These are phyloP conservation scores for Naganishia randhawae DNA, from an alignment of 768 basidiomycete genomes.

Conservation along the genomic window DNA sequence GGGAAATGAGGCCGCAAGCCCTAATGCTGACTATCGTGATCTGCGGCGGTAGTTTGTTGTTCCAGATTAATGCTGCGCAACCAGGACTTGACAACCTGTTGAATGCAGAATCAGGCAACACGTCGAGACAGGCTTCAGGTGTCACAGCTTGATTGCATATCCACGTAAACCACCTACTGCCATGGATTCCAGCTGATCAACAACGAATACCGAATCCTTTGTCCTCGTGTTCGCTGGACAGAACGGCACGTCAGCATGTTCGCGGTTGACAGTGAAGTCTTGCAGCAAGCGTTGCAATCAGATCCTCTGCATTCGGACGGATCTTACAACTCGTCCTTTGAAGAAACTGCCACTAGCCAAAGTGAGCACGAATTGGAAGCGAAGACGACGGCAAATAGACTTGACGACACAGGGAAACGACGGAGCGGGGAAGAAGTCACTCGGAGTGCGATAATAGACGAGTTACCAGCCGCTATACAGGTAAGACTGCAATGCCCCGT, in stretches of 20 bases:
- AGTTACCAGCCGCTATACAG: slow-evolving; percentile 1
- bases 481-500: not conserved
- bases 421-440: not conserved
- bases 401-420: not conserved
- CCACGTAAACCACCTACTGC: not conserved
- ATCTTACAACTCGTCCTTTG: not conserved
- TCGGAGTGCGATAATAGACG: not conserved
- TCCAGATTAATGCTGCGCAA: not conserved
- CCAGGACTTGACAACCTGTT: slow-evolving; percentile 89
- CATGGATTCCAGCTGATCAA: not conserved
- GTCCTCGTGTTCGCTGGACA: not conserved
- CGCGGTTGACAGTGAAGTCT: slow-evolving; percentile 9
- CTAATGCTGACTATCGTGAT: not conserved
- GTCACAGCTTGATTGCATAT: no score
- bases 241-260: slow-evolving; percentile 1
- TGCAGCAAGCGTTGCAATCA: slow-evolving; percentile 6
- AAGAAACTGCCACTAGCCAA: not conserved
- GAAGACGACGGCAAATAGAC: not conserved
- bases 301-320: not conserved
- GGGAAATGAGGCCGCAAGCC: no score
- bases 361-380: not conserved
- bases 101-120: not conserved
- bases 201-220: not conserved
- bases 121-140: no score
- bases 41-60: not conserved